Base-by-base conservation (phyloP, 805 yeast species). In the Kodamaea sagamina region DNA sequence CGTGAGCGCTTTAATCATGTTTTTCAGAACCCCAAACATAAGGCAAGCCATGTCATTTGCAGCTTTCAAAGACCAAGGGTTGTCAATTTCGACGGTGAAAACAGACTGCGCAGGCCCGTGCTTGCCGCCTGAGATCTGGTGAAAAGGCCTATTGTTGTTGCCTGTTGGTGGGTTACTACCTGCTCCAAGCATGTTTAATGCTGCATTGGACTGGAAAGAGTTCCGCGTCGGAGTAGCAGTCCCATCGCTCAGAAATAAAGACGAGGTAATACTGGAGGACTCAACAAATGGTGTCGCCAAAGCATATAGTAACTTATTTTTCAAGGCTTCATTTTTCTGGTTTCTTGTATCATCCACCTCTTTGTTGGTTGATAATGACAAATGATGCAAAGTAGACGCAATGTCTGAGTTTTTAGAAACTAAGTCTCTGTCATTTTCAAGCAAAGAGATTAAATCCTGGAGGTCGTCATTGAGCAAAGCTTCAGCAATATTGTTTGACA, bases 31-130 rank as follows among this genome's bases (percentile, higher is more conserved):
- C 12, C 97, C 97, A 64, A 90, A 86, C 68, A 87, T 81, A 46
- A 89, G 71, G 57, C 95, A 86, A 0, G 96, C 95, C 50, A 89
- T 70, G 63, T 90, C 97, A 59, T 92, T 90, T 11, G 95, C 89
- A 5, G 95, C 90, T 54, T 79, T 79, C 39, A 90, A 75, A 19
- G 71, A 66, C 90, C 93, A 90, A 0, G 97, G 97, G 37, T 77
- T 74, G 10, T 76, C 79, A 17, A 77, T 67, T 2, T 80, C 81
- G 38, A 95, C 86, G 0, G 96, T 88, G 59, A 90, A 83, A 9
- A 89, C 83, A 0, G 96, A 93, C 56, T 88, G 93, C 8, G 92
- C 92, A 1, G 79, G 71, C 0, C 84, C 63, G 46, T 82, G 83
- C 53, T 86, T 89, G 2, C 86, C 82, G 0, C 89, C 75, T 0